A percentile compares a stretch with the other conserved stretches of the same genome.
These are phyloP conservation scores for Neonothopanus nambi DNA, from an alignment of 1,284 basidiomycete genomes.

Conservation along the genomic window DNA sequence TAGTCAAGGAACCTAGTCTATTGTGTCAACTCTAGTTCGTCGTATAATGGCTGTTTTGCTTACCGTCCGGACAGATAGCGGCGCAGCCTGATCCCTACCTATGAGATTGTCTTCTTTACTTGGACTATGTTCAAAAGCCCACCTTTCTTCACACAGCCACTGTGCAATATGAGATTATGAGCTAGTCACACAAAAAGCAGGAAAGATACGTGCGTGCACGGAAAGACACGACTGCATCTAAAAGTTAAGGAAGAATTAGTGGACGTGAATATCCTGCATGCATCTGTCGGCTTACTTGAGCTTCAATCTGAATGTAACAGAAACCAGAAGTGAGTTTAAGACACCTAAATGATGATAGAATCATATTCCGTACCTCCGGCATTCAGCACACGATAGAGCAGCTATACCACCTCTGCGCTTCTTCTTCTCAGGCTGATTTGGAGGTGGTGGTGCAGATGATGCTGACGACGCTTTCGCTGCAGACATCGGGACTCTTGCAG, in stretches of 20 bases:
- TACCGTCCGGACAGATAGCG: constrained; percentile 62
- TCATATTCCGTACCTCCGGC: constrained; percentile 46
- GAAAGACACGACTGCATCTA: constrained; percentile 65
- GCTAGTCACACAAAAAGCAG: neutral
- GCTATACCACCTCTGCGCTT: constrained; percentile 8
- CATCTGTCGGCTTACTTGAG: constrained; percentile 45
- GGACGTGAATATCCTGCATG: constrained; percentile 7
- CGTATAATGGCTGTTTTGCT: constrained; percentile 14
- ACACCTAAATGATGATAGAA: neutral
- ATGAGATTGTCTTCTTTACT: neutral
- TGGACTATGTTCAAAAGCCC: constrained; percentile 25
- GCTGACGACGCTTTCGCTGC: constrained; percentile 7
- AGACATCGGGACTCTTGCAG: constrained; percentile 10
- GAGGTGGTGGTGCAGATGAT: neutral
- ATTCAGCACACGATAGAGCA: constrained; percentile 41
- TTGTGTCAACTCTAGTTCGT: constrained; percentile 1
- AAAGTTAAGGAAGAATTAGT: constrained; percentile 12
- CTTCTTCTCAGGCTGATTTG: constrained; percentile 9
- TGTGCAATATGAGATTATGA: constrained; percentile 21
- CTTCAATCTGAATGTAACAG: constrained; percentile 48
- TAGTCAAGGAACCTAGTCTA: constrained; percentile 58
- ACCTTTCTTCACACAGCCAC: constrained; percentile 69
- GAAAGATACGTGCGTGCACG: constrained; percentile 44
- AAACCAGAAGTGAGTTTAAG: no score
- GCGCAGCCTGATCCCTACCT: constrained; percentile 16